Evolutionary conservation across 192 early-diverging fungal species (phyloP).

Genomic region (Funneliformis mosseae): DNA sequence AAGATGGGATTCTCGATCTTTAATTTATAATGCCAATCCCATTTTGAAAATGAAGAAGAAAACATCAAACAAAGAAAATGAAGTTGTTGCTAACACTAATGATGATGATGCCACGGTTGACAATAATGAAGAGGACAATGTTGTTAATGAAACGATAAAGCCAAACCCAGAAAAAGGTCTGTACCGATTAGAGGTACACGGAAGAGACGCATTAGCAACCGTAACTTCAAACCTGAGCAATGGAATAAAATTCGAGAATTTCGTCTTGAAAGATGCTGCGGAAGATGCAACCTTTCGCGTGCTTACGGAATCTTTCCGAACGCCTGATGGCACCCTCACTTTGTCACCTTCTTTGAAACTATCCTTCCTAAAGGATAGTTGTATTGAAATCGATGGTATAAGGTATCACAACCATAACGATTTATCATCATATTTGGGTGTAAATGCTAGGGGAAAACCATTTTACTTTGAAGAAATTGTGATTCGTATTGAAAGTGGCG

Average conservation of each 20-base stretch:
- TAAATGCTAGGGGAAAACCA: neutral
- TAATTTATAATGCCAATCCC: neutral
- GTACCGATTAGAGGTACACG: neutral
- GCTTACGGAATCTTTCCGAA: neutral
- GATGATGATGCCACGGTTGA: neutral
- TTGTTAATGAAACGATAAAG: neutral
- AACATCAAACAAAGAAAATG: no score
- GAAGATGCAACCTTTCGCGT: neutral
- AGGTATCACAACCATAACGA: neutral
- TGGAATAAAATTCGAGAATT: neutral
- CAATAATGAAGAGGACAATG: neutral
- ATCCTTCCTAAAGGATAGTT: neutral
- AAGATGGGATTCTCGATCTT: neutral
- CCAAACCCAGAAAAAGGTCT: neutral
- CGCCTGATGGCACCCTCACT: neutral
- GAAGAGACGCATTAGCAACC: neutral
- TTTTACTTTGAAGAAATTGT: constrained; percentile 15
- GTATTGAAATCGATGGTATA: neutral
- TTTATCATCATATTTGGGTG: neutral
- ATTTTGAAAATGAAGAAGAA: neutral
- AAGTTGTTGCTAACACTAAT: no score
- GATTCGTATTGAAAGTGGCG: neutral
- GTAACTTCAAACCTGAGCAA: neutral
- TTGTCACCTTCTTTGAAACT: constrained; percentile 14
- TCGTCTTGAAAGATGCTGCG: neutral